Conservation (phyloP, 164 flowering plant species). For the Akebia trifoliata region DNA sequence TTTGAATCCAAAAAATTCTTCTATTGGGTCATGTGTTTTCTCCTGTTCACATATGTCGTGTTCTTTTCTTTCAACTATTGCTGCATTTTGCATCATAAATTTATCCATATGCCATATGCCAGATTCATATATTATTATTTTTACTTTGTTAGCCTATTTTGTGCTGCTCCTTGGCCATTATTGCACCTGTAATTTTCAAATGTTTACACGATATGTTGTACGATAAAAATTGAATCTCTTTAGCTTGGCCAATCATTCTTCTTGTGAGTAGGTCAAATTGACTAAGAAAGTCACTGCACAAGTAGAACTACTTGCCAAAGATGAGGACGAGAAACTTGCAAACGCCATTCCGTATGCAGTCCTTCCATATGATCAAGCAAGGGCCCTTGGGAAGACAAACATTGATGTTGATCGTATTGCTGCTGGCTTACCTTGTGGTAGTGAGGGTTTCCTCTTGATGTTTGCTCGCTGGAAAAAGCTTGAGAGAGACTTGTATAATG, state of each 20-base stretch:
- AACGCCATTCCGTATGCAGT: constrained; percentile 61
- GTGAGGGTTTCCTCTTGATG: constrained; percentile 98
- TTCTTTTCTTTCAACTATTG: not conserved
- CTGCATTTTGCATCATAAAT: not conserved
- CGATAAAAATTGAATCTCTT: no score
- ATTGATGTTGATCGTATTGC: constrained; percentile 94
- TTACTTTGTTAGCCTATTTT: not conserved
- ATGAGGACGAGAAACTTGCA: constrained; percentile 81
- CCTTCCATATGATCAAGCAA: constrained; percentile 96
- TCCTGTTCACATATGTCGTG: not conserved
- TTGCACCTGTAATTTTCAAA: not conserved
- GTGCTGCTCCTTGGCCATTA: not conserved
- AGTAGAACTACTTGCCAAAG: constrained; percentile 81
- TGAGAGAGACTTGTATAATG: constrained; percentile 93
- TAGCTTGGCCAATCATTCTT: not conserved
- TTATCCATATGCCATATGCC: not conserved
- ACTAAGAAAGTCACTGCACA: constrained; percentile 92
- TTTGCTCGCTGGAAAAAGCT: constrained; percentile 99
- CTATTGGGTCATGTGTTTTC: no score
- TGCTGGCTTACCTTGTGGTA: constrained; percentile 99
- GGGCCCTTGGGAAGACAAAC: constrained; percentile 91
- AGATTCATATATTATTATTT: not conserved
- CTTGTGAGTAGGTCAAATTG: constrained; percentile 49
- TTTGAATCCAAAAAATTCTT: no score
- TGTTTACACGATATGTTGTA: no score